These are phyloP conservation scores for Aspergillus costaricaensis DNA, from an alignment of 2,329 filamentous ascomycete genomes.

Conservation along the genomic window DNA sequence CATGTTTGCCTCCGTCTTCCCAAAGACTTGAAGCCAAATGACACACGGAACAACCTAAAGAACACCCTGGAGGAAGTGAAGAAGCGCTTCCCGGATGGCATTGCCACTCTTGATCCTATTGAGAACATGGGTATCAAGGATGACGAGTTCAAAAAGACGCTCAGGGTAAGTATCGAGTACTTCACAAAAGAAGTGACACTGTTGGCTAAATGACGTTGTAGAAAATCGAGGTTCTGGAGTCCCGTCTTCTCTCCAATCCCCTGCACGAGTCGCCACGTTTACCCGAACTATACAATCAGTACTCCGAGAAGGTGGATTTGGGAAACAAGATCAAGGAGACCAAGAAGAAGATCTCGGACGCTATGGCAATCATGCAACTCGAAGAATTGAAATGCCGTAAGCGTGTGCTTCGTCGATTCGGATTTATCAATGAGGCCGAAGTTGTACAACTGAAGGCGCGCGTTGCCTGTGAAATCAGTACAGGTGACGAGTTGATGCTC, in stretches of 20 bases:
- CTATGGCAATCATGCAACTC: constrained; percentile 85
- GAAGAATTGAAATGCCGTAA: constrained; percentile 97
- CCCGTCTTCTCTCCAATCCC: constrained; percentile 82
- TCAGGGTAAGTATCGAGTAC: constrained; percentile 55
- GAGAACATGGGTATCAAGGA: constrained; percentile 96
- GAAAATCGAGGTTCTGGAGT: constrained; percentile 97
- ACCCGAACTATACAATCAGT: constrained; percentile 82
- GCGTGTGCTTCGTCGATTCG: constrained; percentile 87
- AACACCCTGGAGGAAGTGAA: constrained; percentile 76
- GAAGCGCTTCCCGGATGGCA: constrained; percentile 86
- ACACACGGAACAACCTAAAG: constrained; percentile 69
- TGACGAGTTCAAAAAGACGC: constrained; percentile 87
- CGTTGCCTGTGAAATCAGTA: constrained; percentile 96
- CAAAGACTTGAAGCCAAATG: constrained; percentile 67
- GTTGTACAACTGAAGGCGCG: constrained; percentile 96
- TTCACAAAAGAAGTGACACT: not conserved
- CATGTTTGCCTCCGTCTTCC: constrained; percentile 83
- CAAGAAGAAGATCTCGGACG: constrained; percentile 83
- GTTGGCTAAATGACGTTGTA: constrained; percentile 43
- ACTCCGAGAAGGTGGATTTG: constrained; percentile 75
- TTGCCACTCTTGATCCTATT: constrained; percentile 86
- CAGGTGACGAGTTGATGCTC: constrained; percentile 89
- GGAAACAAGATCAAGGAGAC: constrained; percentile 78
- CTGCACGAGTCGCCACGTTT: constrained; percentile 87
- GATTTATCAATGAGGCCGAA: constrained; percentile 93